Base-by-base conservation (phyloP, 163 green algal species). In the Botryococcus braunii region DNA sequence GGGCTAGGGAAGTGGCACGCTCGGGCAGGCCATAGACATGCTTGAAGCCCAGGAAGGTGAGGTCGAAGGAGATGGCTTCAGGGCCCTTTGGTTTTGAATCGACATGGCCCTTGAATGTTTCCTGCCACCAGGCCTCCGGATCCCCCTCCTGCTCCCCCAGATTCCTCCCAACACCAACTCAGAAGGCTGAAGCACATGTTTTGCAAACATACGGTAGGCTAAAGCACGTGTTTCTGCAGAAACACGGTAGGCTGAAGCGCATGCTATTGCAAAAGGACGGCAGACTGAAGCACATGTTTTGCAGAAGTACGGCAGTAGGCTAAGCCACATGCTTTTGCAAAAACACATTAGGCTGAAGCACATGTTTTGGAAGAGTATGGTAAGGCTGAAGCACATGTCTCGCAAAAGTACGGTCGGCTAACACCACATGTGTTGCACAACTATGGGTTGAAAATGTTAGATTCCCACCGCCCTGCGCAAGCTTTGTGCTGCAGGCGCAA, bases 1-100 rank as follows among this genome's bases (percentile, higher is more conserved):
- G 80, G 1, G 86, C 79, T 23, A 95, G 73, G 50, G 60, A 72
- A 3, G 84, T 92, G 29, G 94, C 91, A 47, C 81, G 89, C 82
- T 99, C 90, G 1, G 94, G 88, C 1, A 95, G 69, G 59, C 87
- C 87, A 68, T 84, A 88, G 25, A 89, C 71, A 48, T 87, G 76
- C 25, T 64, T 46, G 9, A 43, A 25, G 0, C 76, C 82, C 23
- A 82, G 82, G 69, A 97, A 98, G 5, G 68, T 65, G 2, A 98
- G 72, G 75, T 99, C 95, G 31, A 98, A 85, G 13, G 85, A 89
- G 57, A 99, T 86, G 27, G 82, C 87, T 69, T 93, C 78, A 5
- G 94, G 94, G 0, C 94, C 94, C 31, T 83, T 77, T 3, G 85
- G 86, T 78, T 95, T 96, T 39, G 77, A 83, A 83, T 98, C 93